Base-by-base conservation (phyloP, 129 eudicot genomes). In the Solidago caesia region DNA sequence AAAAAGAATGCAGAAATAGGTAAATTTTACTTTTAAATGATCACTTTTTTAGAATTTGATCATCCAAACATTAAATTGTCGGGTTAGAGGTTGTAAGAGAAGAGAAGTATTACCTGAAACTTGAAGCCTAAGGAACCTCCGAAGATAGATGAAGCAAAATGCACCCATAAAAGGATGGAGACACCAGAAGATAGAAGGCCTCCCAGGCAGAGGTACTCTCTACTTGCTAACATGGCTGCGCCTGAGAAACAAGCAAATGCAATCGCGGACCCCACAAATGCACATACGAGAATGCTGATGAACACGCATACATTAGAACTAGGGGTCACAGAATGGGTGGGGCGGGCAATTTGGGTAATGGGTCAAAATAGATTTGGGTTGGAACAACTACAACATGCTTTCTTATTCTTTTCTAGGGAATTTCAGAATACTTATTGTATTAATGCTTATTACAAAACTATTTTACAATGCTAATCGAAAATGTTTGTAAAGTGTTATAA, bases 221-320 rank as follows among this genome's bases (percentile, higher is more conserved):
- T 84, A 42, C 91, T 85, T 27, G 93, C 91, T 44, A 85, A 72
- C 85, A 90, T 85, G 73, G 96, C 96, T 43, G 93, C 93, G 1
- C 67, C 86, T 4, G 92, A 87, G 77, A 90, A 90, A 77, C 91
- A 90, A 70, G 82, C 93, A 77, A 90, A 90, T 11, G 89, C 92
- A 72, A 89, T 67, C 39, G 90, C 96, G 49, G 89, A 78, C 42
- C 92, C 96, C 68, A 90, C 89, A 67, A 87, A 88, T 43, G 93
- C 87, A 44, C 87, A 70, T 53, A 87, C 89, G n/a, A 90, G 71
- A 65, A 90, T 82, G 79, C 89, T 90, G 85, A 87, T 44, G 27
- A 41, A 61, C 6, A 27, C 21, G 45, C 26, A 0, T 33, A 61
- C 41, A 61, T 61, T 9, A 61, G 43, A 61, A 61, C 14, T 4